Conservation (phyloP, 495 filamentous ascomycete genomes). For the Neurospora cerealis region DNA sequence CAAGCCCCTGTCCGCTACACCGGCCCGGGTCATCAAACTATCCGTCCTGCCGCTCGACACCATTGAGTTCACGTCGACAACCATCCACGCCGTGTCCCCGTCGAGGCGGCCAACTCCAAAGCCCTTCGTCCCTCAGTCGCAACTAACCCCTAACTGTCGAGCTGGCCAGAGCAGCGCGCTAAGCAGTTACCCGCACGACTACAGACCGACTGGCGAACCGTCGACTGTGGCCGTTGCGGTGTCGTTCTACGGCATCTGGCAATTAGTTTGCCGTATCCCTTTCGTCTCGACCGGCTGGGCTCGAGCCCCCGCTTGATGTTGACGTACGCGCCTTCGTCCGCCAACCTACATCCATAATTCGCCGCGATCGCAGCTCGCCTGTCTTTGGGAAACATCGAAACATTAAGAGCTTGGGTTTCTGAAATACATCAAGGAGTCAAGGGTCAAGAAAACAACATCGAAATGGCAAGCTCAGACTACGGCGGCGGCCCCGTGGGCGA, state of each 20-base stretch:
- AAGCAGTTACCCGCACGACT: background rate
- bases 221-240: background rate
- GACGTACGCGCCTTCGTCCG: background rate
- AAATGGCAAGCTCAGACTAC: slow-evolving; percentile 23
- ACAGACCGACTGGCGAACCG: background rate
- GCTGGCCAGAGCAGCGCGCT: background rate
- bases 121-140: background rate
- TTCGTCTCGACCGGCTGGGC: background rate
- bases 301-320: background rate
- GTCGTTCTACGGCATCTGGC: background rate
- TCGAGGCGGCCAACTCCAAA: background rate
- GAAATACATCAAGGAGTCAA: slow-evolving; percentile 7
- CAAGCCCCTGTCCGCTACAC: background rate
- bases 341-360: background rate
- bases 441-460: slow-evolving; percentile 11
- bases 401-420: slow-evolving; percentile 9
- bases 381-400: background rate
- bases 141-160: background rate
- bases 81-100: background rate
- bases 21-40: background rate
- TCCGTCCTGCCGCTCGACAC: background rate
- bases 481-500: slow-evolving; percentile 13
- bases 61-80: background rate
- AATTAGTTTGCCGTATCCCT: background rate
- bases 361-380: background rate